Base-by-base conservation (phyloP, 306 rosid genomes). In the Castanospermum australe region DNA sequence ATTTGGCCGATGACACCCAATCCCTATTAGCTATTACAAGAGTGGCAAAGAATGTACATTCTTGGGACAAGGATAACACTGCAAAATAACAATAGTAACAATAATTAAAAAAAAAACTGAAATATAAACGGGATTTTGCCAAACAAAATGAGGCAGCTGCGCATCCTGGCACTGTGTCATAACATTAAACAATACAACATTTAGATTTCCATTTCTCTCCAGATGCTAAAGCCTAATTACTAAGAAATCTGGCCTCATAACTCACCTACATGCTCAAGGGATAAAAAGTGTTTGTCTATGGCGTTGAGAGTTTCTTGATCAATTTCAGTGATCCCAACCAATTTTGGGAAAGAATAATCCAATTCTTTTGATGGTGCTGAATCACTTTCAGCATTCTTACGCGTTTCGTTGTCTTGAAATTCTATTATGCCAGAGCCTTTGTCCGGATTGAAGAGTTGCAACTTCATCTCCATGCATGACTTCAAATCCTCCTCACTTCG, bases 401-500 rank as follows among this genome's bases (percentile, higher is more conserved):
- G 32, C 4, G 42, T 70, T 76, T 84, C 91, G 15, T 44, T 60
- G 70, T 87, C 89, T 52, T 83, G 47, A 28, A 50, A 71, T 60
- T 79, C 91, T 56, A 78, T 25, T 71, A 54, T 60, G 73, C 78
- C 25, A 62, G 88, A 67, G 73, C 38, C 51, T 76, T 67, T 51
- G 36, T 77, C 86, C 44, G 52, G 69, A 79, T 79, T 69, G 82
- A 93, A 91, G 59, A 96, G 88, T 72, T 87, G 88, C 33, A 80
- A 67, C 84, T 91, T 93, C 86, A 86, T 35, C 85, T 90, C 93
- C 82, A 84, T 44, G 88, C 96, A 96, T 2, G 91, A 77, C 81
- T 80, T 84, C 73, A 96, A 79, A 87, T 96, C 99, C 89, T 96
- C 98, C 85, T 89, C 94, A 48, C 67, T 93, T 63, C 97, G 90